Evolutionary conservation across 2,329 filamentous ascomycete genomes (phyloP).

Genomic region (Chrysosporium queenslandicum): DNA sequence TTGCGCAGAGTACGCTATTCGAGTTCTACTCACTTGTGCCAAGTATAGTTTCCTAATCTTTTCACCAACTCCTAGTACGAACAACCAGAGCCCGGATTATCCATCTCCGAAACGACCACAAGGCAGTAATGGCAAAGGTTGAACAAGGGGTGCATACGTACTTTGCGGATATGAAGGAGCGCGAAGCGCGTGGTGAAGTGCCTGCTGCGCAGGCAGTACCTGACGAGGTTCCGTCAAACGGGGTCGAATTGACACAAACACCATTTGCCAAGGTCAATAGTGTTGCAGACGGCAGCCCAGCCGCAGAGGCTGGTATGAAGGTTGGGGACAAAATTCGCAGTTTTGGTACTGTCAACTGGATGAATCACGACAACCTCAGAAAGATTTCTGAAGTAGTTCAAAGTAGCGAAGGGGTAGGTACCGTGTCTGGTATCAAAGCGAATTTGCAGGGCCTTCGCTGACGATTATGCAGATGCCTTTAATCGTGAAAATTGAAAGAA

Average conservation of each 20-base stretch:
- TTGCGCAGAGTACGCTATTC: constrained; percentile 68
- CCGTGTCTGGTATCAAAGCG: not conserved
- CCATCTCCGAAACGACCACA: constrained; percentile 83
- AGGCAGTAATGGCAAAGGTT: constrained; percentile 70
- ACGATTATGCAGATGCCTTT: constrained; percentile 50
- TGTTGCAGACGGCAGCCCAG: constrained; percentile 68
- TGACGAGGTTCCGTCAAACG: not conserved
- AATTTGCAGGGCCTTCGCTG: not conserved
- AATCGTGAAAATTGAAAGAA: constrained; percentile 55
- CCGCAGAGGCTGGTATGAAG: constrained; percentile 69
- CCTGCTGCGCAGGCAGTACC: too few relatives aligned
- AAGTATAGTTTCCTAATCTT: not conserved
- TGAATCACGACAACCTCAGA: constrained; percentile 75
- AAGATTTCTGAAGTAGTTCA: constrained; percentile 86
- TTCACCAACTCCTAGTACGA: constrained; percentile 52
- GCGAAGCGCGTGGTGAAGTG: constrained; percentile 31
- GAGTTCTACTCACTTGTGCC: not conserved
- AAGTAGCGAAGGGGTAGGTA: constrained; percentile 75
- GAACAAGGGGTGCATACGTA: constrained; percentile 82
- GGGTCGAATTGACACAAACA: constrained; percentile 38
- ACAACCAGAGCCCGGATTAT: constrained; percentile 90
- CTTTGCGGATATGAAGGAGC: constrained; percentile 61
- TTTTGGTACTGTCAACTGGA: constrained; percentile 74
- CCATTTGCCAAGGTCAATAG: constrained; percentile 87
- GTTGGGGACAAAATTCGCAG: constrained; percentile 69